Evolutionary conservation across 23 red algal species (phyloP).

Genomic region (Porphyridium purpureum): DNA sequence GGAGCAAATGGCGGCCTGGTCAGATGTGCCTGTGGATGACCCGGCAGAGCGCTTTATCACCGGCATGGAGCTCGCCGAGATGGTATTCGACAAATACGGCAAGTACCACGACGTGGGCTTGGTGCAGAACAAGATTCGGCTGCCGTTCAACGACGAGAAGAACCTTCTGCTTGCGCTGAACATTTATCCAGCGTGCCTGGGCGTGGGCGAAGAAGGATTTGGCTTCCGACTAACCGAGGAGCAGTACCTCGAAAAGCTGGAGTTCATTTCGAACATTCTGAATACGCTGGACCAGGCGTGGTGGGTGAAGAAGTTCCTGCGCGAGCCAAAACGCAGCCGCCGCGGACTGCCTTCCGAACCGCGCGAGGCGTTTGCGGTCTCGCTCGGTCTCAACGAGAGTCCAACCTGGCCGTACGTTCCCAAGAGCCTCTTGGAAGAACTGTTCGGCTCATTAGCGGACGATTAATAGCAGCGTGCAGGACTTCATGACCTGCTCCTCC

Average conservation of each 20-base stretch:
- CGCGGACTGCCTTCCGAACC: neutral
- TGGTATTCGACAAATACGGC: neutral
- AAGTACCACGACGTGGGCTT: neutral
- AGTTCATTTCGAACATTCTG: neutral
- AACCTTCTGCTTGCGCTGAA: neutral
- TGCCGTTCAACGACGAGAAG: neutral
- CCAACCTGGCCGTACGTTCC: neutral
- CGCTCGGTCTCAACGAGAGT: neutral
- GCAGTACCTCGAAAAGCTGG: slow-evolving; percentile 1
- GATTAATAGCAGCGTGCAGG: too few relatives aligned
- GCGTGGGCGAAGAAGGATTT: neutral
- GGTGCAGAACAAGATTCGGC: neutral
- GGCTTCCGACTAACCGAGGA: neutral
- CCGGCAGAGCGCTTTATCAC: too few relatives aligned
- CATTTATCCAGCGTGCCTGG: neutral
- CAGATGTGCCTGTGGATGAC: too few relatives aligned
- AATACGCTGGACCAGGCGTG: neutral
- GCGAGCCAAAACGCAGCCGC: neutral
- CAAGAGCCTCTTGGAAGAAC: neutral
- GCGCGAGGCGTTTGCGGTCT: neutral
- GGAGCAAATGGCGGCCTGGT: too few relatives aligned
- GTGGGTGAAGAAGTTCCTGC: neutral
- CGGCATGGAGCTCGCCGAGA: too few relatives aligned
- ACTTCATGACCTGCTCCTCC: too few relatives aligned
- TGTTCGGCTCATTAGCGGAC: neutral